These are phyloP conservation scores for Solanum chilense DNA, from an alignment of 257 asterid genomes.

Conservation along the genomic window DNA sequence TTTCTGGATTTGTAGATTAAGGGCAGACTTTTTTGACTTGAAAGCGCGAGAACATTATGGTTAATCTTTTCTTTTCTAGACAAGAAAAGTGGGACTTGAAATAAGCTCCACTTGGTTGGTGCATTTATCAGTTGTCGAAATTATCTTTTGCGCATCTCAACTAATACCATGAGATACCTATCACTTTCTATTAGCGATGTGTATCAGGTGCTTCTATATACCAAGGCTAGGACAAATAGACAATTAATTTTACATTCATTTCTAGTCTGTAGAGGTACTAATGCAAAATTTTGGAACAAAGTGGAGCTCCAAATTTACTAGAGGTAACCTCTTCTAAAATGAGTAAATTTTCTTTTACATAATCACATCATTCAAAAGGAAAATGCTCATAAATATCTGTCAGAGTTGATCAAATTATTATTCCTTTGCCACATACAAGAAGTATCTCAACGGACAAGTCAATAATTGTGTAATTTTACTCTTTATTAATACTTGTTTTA, in stretches of 20 bases:
- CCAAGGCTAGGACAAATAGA: too few relatives aligned
- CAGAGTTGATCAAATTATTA: not conserved
- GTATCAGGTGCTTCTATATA: too few relatives aligned
- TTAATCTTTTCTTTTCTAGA: not conserved
- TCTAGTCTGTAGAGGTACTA: not conserved
- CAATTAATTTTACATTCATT: too few relatives aligned
- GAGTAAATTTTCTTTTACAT: not conserved
- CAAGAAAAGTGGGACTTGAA: not conserved
- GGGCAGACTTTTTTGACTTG: not conserved
- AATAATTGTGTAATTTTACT: not conserved
- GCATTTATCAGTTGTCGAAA: not conserved
- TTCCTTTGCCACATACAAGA: not conserved
- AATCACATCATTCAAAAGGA: not conserved
- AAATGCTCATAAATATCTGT: not conserved
- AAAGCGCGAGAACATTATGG: not conserved
- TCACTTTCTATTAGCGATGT: too few relatives aligned
- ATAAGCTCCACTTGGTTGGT: not conserved
- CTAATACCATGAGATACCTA: too few relatives aligned
- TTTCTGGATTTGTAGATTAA: not conserved
- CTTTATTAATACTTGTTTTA: not conserved
- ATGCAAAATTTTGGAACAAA: not conserved
- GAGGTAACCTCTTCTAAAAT: not conserved
- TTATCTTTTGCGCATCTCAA: too few relatives aligned
- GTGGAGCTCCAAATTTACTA: not conserved
- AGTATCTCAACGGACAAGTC: not conserved